Evolutionary conservation across 2,329 filamentous ascomycete species (phyloP).

Genomic region (Blumeria graminis): DNA sequence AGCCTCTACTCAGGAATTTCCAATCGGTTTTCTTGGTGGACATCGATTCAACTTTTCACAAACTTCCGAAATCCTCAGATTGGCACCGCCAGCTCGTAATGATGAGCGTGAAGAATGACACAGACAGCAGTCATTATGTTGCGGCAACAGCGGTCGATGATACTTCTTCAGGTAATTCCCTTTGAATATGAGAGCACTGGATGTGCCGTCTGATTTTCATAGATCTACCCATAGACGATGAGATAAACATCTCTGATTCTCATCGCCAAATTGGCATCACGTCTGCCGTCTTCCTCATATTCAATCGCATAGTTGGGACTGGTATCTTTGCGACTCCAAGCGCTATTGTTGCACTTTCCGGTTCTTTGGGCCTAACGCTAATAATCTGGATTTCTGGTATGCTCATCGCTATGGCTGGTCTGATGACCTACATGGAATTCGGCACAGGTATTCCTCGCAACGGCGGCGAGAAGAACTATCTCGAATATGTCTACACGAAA

Average conservation of each 20-base stretch:
- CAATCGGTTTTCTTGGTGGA: too few relatives aligned
- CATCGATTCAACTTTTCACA: too few relatives aligned
- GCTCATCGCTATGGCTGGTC: constrained; percentile 35
- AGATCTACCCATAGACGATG: too few relatives aligned
- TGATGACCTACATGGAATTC: constrained; percentile 41
- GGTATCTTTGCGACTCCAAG: constrained; percentile 42
- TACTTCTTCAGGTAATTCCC: too few relatives aligned
- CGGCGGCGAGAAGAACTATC: constrained; percentile 43
- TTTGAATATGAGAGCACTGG: too few relatives aligned
- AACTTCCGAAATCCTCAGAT: too few relatives aligned
- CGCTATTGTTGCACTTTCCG: constrained; percentile 29
- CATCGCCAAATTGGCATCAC: constrained; percentile 29
- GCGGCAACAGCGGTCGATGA: too few relatives aligned
- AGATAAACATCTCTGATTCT: not conserved
- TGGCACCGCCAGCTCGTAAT: too few relatives aligned
- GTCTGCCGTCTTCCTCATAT: constrained; percentile 32
- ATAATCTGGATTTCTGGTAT: constrained; percentile 39
- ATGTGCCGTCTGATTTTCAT: too few relatives aligned
- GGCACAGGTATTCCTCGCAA: constrained; percentile 39
- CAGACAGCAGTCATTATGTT: too few relatives aligned
- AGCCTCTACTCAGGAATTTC: too few relatives aligned
- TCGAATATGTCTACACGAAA: constrained; percentile 36
- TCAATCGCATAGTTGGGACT: constrained; percentile 41
- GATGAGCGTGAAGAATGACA: too few relatives aligned
- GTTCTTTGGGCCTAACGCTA: constrained; percentile 35